Conservation (phyloP, 2,329 filamentous ascomycete species). For the Colletotrichum sidae region DNA sequence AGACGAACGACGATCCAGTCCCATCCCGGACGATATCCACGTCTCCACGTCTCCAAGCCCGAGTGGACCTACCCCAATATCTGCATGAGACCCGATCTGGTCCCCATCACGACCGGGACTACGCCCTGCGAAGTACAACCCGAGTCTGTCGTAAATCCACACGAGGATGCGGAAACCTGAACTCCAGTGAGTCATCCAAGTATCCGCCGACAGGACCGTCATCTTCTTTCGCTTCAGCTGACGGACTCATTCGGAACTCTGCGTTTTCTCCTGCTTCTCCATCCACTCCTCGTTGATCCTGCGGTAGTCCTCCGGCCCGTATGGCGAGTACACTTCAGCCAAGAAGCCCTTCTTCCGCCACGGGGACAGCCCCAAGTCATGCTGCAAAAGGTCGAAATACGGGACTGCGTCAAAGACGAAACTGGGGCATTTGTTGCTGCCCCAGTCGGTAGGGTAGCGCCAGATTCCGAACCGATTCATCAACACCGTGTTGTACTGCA, state of each 20-base stretch:
- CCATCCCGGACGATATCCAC: no score
- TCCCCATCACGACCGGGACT: no score
- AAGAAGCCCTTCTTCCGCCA: constrained; percentile 65
- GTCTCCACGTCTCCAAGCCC: no score
- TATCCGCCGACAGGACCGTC: no score
- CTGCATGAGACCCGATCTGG: not conserved
- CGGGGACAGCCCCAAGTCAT: constrained; percentile 72
- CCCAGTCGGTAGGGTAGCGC: constrained; percentile 77
- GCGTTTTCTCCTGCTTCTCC: not conserved
- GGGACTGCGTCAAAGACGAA: constrained; percentile 82
- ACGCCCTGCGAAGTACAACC: no score
- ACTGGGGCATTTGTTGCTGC: constrained; percentile 68
- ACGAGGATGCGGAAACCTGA: no score
- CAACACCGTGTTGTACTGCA: constrained; percentile 68
- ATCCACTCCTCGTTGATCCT: constrained; percentile 65
- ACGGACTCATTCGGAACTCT: not conserved
- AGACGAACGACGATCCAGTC: not conserved
- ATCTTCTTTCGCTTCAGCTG: not conserved
- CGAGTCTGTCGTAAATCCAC: no score
- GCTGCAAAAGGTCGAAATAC: constrained; percentile 76
- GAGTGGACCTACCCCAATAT: not conserved
- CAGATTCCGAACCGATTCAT: constrained; percentile 76
- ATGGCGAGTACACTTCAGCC: constrained; percentile 65
- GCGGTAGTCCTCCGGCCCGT: constrained; percentile 69
- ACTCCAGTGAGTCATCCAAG: not conserved